These are phyloP conservation scores for Ophiostoma sp. DNA, from an alignment of 2,329 filamentous ascomycete genomes.

Conservation along the genomic window DNA sequence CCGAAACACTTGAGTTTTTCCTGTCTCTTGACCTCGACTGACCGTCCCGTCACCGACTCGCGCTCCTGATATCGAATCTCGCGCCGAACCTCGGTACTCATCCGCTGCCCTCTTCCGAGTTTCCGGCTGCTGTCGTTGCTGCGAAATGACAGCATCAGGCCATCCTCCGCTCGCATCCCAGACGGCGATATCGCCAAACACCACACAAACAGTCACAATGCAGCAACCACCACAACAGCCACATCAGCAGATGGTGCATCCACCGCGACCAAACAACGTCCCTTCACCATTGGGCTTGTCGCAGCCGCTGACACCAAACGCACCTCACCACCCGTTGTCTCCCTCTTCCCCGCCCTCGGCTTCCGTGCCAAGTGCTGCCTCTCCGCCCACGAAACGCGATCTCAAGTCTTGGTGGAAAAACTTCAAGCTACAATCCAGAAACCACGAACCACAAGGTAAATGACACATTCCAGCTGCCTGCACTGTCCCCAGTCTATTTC, in stretches of 20 bases:
- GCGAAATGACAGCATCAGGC: conserved; percentile 13
- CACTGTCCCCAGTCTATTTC: neutral
- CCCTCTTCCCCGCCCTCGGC: conserved; percentile 29
- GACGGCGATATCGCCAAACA: neutral
- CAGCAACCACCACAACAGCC: conserved; percentile 21
- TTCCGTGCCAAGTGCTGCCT: conserved; percentile 44
- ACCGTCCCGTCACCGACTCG: neutral
- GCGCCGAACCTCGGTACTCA: neutral
- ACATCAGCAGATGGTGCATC: neutral
- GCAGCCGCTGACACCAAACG: conserved; percentile 22
- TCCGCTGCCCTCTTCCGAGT: neutral
- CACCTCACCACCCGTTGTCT: conserved; percentile 13
- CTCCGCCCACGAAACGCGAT: conserved; percentile 78
- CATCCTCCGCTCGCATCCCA: conserved; percentile 12
- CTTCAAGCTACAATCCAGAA: conserved; percentile 67
- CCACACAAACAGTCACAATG: conserved; percentile 11
- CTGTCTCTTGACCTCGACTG: conserved; percentile 1
- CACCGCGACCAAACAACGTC: conserved; percentile 15
- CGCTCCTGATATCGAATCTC: neutral
- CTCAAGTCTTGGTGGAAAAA: conserved; percentile 96
- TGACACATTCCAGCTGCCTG: neutral
- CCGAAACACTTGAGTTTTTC: neutral
- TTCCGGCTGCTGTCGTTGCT: neutral
- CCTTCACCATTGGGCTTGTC: conserved; percentile 1
- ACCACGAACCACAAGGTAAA: conserved; percentile 41